A percentile compares a stretch with the other conserved stretches of the same genome.
Conservation (phyloP, 805 yeast genomes). For the Sugiyamaella qingdaonensis region DNA sequence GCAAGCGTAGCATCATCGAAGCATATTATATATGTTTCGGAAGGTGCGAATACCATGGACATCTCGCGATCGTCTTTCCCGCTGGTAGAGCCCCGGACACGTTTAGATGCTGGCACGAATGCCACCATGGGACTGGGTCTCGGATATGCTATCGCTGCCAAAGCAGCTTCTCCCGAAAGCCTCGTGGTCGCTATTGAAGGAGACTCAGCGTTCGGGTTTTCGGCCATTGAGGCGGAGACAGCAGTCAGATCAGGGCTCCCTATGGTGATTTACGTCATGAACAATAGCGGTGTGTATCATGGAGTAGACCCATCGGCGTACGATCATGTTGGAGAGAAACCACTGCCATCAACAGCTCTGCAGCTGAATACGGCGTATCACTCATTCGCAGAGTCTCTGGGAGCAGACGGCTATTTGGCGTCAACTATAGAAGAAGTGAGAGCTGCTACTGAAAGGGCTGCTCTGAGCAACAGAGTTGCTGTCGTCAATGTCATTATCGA, state of each 20-base stretch:
- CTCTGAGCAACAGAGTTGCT: constrained; percentile 37
- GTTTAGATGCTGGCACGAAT: constrained; percentile 71
- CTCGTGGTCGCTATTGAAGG: constrained; percentile 61
- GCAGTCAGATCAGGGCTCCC: constrained; percentile 53
- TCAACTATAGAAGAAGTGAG: constrained; percentile 40
- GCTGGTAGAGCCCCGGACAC: constrained; percentile 45
- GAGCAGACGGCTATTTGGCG: constrained; percentile 51
- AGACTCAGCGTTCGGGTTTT: constrained; percentile 74
- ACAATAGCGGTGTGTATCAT: constrained; percentile 69
- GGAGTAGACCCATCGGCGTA: constrained; percentile 44
- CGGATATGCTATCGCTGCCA: constrained; percentile 66
- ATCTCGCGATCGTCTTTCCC: constrained; percentile 60
- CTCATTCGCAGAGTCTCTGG: constrained; percentile 49
- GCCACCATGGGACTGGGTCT: constrained; percentile 77
- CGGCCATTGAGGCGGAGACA: constrained; percentile 70
- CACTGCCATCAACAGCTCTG: constrained; percentile 57
- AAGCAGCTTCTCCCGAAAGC: constrained; percentile 40
- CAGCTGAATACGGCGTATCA: constrained; percentile 56
- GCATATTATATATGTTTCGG: constrained; percentile 45
- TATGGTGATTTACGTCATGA: constrained; percentile 59
- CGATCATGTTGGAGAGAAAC: constrained; percentile 21
- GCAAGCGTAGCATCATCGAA: constrained; percentile 13
- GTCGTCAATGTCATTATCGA: constrained; percentile 61
- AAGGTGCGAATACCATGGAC: constrained; percentile 81
- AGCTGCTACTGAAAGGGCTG: constrained; percentile 33